Conservation (phyloP, 306 rosid species). For the Astragalus membranaceus region DNA sequence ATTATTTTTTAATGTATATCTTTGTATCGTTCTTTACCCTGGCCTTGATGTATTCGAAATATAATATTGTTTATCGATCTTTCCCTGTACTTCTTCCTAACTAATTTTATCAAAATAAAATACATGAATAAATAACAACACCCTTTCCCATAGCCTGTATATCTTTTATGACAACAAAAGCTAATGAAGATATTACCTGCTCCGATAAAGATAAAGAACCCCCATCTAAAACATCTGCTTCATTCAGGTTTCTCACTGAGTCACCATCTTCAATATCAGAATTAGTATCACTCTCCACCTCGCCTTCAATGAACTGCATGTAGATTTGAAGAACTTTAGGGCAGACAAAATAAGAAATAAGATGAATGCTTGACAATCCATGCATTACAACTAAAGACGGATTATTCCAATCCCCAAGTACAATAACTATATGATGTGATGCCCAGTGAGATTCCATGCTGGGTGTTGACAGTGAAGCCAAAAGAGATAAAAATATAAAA, state of each 20-base stretch:
- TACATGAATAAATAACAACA: conserved; percentile 18
- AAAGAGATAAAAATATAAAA: too few relatives aligned
- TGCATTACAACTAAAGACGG: background rate
- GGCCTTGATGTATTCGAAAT: too few relatives aligned
- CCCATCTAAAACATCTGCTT: conserved; percentile 19
- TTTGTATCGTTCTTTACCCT: too few relatives aligned
- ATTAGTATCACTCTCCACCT: conserved; percentile 35
- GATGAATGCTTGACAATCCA: conserved; percentile 8
- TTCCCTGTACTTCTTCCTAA: background rate
- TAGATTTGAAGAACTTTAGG: conserved; percentile 12
- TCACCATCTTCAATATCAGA: conserved; percentile 49
- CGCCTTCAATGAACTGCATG: conserved; percentile 63
- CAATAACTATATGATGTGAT: too few relatives aligned
- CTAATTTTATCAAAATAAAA: background rate
- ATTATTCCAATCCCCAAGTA: too few relatives aligned
- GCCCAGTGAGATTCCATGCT: too few relatives aligned
- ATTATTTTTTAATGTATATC: too few relatives aligned
- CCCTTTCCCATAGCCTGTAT: background rate
- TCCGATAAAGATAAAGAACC: conserved; percentile 42
- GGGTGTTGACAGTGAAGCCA: too few relatives aligned
- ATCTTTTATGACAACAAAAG: background rate
- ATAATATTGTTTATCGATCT: too few relatives aligned
- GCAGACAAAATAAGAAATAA: conserved; percentile 8
- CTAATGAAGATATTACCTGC: conserved; percentile 40
- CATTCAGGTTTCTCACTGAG: conserved; percentile 26